Evolutionary conservation across 768 basidiomycete genomes (phyloP).

Genomic region (Boletus bicolor): DNA sequence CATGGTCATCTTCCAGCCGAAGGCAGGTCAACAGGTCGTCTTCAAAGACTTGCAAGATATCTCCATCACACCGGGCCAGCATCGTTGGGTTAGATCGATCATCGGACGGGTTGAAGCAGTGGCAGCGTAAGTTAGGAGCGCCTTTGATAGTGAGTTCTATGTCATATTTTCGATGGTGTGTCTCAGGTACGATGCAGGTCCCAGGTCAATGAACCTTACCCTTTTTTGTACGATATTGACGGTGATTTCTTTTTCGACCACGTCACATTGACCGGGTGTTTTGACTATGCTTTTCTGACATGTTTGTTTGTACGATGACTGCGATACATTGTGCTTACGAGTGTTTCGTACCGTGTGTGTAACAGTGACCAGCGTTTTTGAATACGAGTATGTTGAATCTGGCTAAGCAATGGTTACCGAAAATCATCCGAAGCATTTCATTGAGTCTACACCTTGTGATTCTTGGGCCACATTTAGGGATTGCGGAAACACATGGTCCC

Average conservation of each 20-base stretch:
- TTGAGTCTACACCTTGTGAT: not conserved
- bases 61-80: not conserved
- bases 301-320: not conserved
- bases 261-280: too few species aligned
- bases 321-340: not conserved
- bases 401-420: not conserved
- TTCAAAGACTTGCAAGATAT: not conserved
- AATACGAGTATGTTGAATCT: not conserved
- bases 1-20: slow-evolving; percentile 35
- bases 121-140: not conserved
- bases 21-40: not conserved
- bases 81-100: not conserved
- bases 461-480: not conserved
- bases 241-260: not conserved
- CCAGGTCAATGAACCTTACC: not conserved
- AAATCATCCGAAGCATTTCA: not conserved
- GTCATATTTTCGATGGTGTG: too few species aligned
- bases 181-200: not conserved
- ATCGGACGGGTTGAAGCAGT: not conserved
- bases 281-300: not conserved
- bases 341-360: not conserved
- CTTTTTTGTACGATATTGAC: not conserved
- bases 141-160: not conserved
- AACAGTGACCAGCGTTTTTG: not conserved
- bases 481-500: not conserved